Conservation (phyloP, 768 basidiomycete species). For the Rubroboletus satanas region DNA sequence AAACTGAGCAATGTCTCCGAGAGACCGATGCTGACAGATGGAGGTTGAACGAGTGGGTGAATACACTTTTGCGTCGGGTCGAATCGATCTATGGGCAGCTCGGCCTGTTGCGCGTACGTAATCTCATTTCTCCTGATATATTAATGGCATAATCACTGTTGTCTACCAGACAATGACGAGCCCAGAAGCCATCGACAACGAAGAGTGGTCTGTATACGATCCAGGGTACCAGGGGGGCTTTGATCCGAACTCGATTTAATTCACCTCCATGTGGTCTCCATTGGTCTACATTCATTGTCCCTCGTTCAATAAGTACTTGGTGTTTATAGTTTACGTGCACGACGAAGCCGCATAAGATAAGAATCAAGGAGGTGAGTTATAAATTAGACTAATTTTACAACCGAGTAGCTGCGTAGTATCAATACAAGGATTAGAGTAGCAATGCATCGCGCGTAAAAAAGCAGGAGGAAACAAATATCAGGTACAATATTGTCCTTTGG, state of each 20-base stretch:
- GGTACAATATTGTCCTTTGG: slow-evolving; percentile 6
- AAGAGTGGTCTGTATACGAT: slow-evolving; percentile 3
- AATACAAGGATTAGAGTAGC: slow-evolving; percentile 13
- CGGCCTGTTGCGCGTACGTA: slow-evolving; percentile 10
- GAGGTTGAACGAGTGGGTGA: slow-evolving; percentile 10
- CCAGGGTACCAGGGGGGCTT: neutral
- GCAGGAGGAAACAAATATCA: neutral
- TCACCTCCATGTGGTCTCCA: neutral
- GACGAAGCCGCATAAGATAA: neutral
- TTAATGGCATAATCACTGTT: neutral
- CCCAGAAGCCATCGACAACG: neutral
- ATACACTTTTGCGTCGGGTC: slow-evolving; percentile 9
- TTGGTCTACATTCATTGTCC: neutral
- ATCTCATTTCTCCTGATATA: neutral
- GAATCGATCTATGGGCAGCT: slow-evolving; percentile 9
- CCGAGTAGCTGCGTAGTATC: neutral
- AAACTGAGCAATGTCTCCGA: slow-evolving; percentile 15
- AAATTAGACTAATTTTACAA: neutral
- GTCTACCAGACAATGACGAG: slow-evolving; percentile 10
- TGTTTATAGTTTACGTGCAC: neutral
- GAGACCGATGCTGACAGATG: slow-evolving; percentile 16
- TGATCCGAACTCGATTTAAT: neutral
- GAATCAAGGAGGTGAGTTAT: neutral
- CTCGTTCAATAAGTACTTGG: neutral
- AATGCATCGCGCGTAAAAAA: neutral